Conservation (phyloP, 2,329 filamentous ascomycete species). For the Aspergillus sp. region DNA sequence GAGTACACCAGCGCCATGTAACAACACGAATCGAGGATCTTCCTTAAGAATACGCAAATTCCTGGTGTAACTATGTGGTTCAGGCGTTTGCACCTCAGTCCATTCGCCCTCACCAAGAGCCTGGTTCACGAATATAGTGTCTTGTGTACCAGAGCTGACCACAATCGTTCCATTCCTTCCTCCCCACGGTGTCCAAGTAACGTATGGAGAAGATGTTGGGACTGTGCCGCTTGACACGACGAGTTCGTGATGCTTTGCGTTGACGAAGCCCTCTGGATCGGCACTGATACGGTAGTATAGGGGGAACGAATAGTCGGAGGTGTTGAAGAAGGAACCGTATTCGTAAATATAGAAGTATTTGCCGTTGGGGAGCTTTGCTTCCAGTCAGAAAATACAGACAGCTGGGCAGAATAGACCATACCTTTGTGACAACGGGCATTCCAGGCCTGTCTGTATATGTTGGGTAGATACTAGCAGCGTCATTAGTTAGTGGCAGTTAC, state of each 20-base stretch:
- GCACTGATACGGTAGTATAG: conserved; percentile 53
- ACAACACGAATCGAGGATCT: conserved; percentile 10
- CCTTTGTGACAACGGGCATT: conserved; percentile 61
- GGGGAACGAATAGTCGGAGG: conserved; percentile 44
- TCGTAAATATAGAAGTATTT: conserved; percentile 67
- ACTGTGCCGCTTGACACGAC: conserved; percentile 45
- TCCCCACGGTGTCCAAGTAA: conserved; percentile 53
- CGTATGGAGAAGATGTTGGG: conserved; percentile 51
- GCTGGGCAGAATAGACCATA: conserved; percentile 1
- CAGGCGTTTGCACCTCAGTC: conserved; percentile 45
- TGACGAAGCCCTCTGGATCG: conserved; percentile 49
- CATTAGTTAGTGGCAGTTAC: not conserved
- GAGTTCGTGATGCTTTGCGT: conserved; percentile 42
- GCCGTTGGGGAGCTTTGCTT: conserved; percentile 54
- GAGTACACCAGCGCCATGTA: conserved; percentile 10
- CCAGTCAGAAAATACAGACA: not conserved
- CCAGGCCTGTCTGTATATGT: conserved; percentile 65
- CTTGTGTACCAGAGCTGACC: conserved; percentile 42
- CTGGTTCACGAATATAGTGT: conserved; percentile 50
- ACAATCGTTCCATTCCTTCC: conserved; percentile 51
- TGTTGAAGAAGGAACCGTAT: conserved; percentile 47
- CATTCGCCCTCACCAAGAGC: conserved; percentile 47
- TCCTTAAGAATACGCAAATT: conserved; percentile 43
- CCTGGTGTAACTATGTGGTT: conserved; percentile 47
- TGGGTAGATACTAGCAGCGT: conserved; percentile 43